A percentile compares a stretch with the other conserved stretches of the same genome.
phyloP scores from a whole-genome alignment of 768 basidiomycete species.

The Coprinellus micaceus region DNA sequence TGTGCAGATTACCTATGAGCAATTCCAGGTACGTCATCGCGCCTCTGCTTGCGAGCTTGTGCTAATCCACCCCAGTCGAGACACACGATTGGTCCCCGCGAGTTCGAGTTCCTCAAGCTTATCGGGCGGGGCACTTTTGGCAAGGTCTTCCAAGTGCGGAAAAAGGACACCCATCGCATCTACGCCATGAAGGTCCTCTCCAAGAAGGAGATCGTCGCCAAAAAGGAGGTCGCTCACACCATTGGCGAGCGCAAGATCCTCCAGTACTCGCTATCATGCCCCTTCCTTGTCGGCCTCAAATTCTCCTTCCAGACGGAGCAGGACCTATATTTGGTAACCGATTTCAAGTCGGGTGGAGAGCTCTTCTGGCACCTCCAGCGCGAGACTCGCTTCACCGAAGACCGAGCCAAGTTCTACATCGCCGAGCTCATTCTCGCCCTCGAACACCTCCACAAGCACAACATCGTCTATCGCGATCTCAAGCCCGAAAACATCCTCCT shows the following conservation, averaged over 20 bases:
- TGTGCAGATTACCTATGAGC: conserved; percentile 91
- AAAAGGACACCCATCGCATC: conserved; percentile 95
- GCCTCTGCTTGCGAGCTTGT: conserved; percentile 8
- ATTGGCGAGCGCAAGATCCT: conserved; percentile 99
- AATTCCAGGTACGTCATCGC: conserved; percentile 65
- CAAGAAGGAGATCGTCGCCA: conserved; percentile 98
- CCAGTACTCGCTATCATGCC: conserved; percentile 87
- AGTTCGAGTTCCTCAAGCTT: conserved; percentile 98
- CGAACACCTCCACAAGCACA: conserved; percentile 96
- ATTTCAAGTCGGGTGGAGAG: conserved; percentile 98
- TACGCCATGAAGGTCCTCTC: conserved; percentile 99
- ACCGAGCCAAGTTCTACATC: conserved; percentile 92
- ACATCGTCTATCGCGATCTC: conserved; percentile 93
- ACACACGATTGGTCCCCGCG: conserved; percentile 84
- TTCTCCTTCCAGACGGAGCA: conserved; percentile 97
- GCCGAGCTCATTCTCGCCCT: conserved; percentile 93
- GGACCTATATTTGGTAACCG: conserved; percentile 94
- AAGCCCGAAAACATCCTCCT: conserved; percentile 99
- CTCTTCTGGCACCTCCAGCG: conserved; percentile 98
- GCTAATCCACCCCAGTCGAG: conserved; percentile 54
- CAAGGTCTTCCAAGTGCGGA: conserved; percentile 97
- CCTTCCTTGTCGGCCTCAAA: conserved; percentile 97
- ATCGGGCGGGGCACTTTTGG: conserved; percentile 99
- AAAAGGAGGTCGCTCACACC: conserved; percentile 99
- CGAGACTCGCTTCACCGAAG: conserved; percentile 91